Evolutionary conservation across 371 early-diverging fungal species (phyloP), one percentile per base, ranked within the genome.

Genomic region (Dentiscutata heterogama): DNA sequence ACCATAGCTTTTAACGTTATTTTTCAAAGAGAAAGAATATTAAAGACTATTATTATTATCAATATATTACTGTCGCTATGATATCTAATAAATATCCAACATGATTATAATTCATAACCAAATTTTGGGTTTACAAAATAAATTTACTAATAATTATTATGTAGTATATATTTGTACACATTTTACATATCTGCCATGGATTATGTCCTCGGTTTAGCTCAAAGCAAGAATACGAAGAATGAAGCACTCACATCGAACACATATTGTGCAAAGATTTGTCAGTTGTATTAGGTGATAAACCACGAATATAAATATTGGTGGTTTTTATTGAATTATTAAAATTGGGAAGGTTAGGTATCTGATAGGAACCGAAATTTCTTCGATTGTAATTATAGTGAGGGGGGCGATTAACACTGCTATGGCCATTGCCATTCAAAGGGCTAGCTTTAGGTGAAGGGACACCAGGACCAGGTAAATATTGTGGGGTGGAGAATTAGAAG

Each of bases 281-380:
- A 0, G 95, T 94, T 14, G 91, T 94, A 0, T 89, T 88, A 25
- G 91, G 85, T 20, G 92, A 86, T n/a, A 97, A 87, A 60, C 95
- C 95, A 83, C 95, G 90, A 73, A 97, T 94, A 82, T 97, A 97
- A 68, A 97, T 91, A 84, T 97, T 97, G 73, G 82, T 84, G 5
- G 83, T 83, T 29, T 60, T 70, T 54, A 67, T 83, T 2, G 70
- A 70, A 63, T 80, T 80, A 71, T n/a, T 67, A 22, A 50, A 80
- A 80, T 80, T 80, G 18, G 80, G 80, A 39, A 54, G 18, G 54
- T 68, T 70, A 25, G 70, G 42, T 35, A 39, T 39, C 51, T 80
- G 80, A 6, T 80, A 20, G 31, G 81, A 77, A 27, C 56, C 74
- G 3, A 65, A 80, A 83, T 80, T 64, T 74, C 61, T 83, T 71